Conservation (phyloP, 257 asterid genomes). For the Lycium ferocissimum region DNA sequence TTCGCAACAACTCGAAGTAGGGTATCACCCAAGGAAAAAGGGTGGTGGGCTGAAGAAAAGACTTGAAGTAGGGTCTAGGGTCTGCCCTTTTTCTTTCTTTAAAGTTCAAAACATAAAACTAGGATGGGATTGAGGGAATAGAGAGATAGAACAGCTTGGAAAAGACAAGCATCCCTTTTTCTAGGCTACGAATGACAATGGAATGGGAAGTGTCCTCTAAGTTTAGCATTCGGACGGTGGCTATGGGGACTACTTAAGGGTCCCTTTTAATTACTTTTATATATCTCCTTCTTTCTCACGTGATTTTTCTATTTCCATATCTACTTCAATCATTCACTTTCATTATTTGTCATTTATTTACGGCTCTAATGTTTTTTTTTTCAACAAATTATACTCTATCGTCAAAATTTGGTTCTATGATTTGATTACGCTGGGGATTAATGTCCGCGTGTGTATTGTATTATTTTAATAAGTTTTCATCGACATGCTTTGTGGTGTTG, state of each 20-base stretch:
- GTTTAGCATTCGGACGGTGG: slow-evolving; percentile 35
- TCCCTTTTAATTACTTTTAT: background rate
- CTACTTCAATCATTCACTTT: slow-evolving; percentile 32
- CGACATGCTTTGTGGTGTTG: background rate
- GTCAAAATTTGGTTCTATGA: background rate
- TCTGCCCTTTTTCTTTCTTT: background rate
- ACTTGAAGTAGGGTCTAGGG: slow-evolving; percentile 20
- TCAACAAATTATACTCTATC: background rate
- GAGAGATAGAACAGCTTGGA: slow-evolving; percentile 39
- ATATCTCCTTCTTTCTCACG: slow-evolving; percentile 35
- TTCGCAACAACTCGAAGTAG: slow-evolving; percentile 26
- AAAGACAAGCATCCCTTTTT: slow-evolving; percentile 42
- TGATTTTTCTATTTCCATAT: slow-evolving; percentile 31
- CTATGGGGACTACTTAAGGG: slow-evolving; percentile 25
- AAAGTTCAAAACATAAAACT: slow-evolving; percentile 2
- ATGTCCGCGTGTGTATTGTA: background rate
- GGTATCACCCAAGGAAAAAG: slow-evolving; percentile 25
- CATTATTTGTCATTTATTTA: background rate
- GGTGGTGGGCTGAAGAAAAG: background rate
- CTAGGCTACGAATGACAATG: background rate
- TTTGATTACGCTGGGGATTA: background rate
- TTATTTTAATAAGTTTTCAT: background rate
- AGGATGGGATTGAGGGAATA: background rate
- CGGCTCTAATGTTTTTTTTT: background rate
- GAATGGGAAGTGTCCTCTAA: slow-evolving; percentile 38